phyloP scores from a whole-genome alignment of 768 basidiomycete species.

The Trametes cingulata region DNA sequence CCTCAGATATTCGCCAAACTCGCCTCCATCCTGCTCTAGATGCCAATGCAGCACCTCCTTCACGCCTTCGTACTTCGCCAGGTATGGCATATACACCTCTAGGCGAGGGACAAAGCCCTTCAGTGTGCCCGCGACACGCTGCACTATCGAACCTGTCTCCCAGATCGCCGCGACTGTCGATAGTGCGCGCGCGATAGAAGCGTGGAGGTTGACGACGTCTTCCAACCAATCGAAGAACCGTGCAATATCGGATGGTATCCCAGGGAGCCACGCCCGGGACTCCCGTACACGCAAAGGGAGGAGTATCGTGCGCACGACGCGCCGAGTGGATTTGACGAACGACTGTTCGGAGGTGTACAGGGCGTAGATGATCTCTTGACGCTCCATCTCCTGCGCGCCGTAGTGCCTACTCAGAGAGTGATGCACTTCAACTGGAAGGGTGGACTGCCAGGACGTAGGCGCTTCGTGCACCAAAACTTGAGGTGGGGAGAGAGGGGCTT shows the following conservation, averaged over 20 bases:
- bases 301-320: slow-evolving; percentile 72
- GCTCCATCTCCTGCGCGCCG: slow-evolving; percentile 53
- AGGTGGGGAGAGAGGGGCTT: not conserved
- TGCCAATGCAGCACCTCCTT: slow-evolving; percentile 47
- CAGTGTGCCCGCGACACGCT: slow-evolving; percentile 58
- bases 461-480: slow-evolving; percentile 3
- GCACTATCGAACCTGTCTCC: slow-evolving; percentile 36
- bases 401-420: slow-evolving; percentile 39
- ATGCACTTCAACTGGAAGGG: slow-evolving; percentile 35
- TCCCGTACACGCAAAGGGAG: slow-evolving; percentile 74
- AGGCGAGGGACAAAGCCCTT: slow-evolving; percentile 62
- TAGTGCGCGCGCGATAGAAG: slow-evolving; percentile 55
- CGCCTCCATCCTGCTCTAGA: slow-evolving; percentile 43
- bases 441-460: slow-evolving; percentile 23
- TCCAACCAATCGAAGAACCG: slow-evolving; percentile 87
- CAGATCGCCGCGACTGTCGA: slow-evolving; percentile 32
- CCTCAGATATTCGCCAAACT: slow-evolving; percentile 84
- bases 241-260: slow-evolving; percentile 69
- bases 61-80: slow-evolving; percentile 69
- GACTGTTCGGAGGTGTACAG: slow-evolving; percentile 66
- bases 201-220: slow-evolving; percentile 79
- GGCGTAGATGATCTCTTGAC: slow-evolving; percentile 70
- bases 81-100: slow-evolving; percentile 86
- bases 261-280: slow-evolving; percentile 75
- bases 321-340: slow-evolving; percentile 67